Percentiles rank a stretch among this genome's conserved stretches.
phyloP scores from a whole-genome alignment of 1,139 yeast species.

The Yamadazyma sp. region DNA sequence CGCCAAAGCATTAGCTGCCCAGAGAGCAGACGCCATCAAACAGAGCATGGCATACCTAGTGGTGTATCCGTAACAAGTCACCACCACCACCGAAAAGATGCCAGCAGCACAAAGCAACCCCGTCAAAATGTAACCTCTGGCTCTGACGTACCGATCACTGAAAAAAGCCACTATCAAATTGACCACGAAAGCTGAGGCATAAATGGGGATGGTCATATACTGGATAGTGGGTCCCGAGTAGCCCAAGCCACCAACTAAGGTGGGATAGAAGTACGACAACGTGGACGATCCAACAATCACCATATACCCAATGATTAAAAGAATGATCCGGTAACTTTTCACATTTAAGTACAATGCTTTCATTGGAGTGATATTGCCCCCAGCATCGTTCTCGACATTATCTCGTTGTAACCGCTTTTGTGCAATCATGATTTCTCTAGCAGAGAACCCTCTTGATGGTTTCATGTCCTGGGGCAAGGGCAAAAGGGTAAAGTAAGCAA shows the following conservation, averaged over 20 bases:
- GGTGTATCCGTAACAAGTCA: constrained; percentile 7
- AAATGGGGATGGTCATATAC: constrained; percentile 51
- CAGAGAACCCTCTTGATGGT: constrained; percentile 10
- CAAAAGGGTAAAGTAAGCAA: constrained; percentile 19
- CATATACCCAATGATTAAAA: constrained; percentile 14
- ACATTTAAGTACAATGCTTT: constrained; percentile 8
- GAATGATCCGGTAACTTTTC: constrained; percentile 9
- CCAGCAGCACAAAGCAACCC: constrained; percentile 9
- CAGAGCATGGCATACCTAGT: constrained; percentile 15
- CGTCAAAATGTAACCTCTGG: constrained; percentile 11
- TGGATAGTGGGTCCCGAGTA: constrained; percentile 9
- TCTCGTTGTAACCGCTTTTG: constrained; percentile 7
- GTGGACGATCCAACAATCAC: constrained; percentile 15
- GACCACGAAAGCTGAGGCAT: constrained; percentile 49
- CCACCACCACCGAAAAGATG: constrained; percentile 11
- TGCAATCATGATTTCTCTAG: constrained; percentile 10
- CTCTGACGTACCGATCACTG: constrained; percentile 10
- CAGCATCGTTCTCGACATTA: constrained; percentile 11
- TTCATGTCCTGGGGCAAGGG: constrained; percentile 17
- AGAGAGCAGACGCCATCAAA: constrained; percentile 12
- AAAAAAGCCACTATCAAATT: constrained; percentile 12
- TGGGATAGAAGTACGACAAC: constrained; percentile 13
- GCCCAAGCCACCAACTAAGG: constrained; percentile 12
- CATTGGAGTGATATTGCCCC: constrained; percentile 6
- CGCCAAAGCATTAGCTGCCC: constrained; percentile 15